phyloP scores from a whole-genome alignment of 352 stramenopile genomes.

The Thalassiosira mediterranea region DNA sequence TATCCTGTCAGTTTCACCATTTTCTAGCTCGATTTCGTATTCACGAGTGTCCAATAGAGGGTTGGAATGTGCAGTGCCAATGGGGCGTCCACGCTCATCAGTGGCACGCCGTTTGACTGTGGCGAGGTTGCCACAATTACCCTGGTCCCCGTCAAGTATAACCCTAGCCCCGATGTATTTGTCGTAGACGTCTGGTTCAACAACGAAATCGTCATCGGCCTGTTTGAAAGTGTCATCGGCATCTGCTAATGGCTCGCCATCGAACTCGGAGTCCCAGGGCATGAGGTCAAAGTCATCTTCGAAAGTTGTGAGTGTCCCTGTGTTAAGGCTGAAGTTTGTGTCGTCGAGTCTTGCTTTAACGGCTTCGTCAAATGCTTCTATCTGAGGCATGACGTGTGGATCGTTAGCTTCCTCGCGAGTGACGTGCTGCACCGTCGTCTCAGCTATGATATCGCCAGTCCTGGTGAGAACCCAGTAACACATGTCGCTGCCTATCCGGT shows the following conservation, averaged over 20 bases:
- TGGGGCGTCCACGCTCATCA: slow-evolving; percentile 21
- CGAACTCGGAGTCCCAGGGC: not conserved
- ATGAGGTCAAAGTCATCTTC: not conserved
- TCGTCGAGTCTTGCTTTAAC: slow-evolving; percentile 7
- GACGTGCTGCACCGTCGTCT: slow-evolving; percentile 29
- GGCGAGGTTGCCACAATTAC: slow-evolving; percentile 2
- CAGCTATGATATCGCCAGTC: not conserved
- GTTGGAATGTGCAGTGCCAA: slow-evolving; percentile 39
- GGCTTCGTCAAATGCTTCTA: slow-evolving; percentile 18
- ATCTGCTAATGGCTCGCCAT: not conserved
- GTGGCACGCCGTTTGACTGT: slow-evolving; percentile 24
- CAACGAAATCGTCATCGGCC: not conserved
- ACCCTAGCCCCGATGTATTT: slow-evolving; percentile 35
- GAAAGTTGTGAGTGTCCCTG: not conserved
- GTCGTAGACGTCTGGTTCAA: slow-evolving; percentile 9
- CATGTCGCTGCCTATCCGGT: slow-evolving; percentile 30
- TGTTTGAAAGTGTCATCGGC: not conserved
- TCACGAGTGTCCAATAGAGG: slow-evolving; percentile 32
- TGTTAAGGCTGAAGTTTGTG: slow-evolving; percentile 12
- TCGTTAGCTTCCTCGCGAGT: slow-evolving; percentile 5
- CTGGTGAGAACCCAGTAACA: slow-evolving; percentile 27
- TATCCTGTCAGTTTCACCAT: slow-evolving; percentile 27
- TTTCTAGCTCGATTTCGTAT: slow-evolving; percentile 39
- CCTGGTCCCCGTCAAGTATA: slow-evolving; percentile 7
- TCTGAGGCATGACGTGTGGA: not conserved